Conservation (phyloP, 257 asterid species). For the Anisodus acutangulus region DNA sequence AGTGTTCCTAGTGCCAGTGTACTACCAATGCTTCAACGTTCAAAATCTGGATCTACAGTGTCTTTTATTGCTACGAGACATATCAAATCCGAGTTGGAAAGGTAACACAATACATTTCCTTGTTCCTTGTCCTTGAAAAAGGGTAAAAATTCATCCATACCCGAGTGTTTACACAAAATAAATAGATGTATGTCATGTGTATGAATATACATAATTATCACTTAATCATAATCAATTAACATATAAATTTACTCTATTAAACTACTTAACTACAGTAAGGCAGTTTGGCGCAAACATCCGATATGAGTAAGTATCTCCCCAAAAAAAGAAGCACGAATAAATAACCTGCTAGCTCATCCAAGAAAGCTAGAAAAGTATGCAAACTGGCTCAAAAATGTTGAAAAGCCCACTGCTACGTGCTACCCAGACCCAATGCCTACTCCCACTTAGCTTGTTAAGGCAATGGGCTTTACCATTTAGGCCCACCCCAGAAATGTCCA, state of each 20-base stretch:
- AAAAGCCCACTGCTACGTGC: background rate
- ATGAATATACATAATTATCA: too few species aligned
- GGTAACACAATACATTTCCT: background rate
- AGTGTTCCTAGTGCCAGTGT: background rate
- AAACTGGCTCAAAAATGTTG: background rate
- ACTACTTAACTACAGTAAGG: too few species aligned
- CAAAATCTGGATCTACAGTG: background rate
- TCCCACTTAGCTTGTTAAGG: background rate
- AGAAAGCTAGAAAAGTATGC: background rate
- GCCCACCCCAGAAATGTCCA: background rate
- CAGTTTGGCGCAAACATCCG: too few species aligned
- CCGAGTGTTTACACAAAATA: too few species aligned
- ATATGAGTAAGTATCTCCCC: too few species aligned
- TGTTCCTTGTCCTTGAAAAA: background rate
- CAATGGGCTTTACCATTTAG: background rate
- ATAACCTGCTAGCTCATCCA: too few species aligned
- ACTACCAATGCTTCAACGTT: background rate
- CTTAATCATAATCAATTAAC: too few species aligned
- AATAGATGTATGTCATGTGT: too few species aligned
- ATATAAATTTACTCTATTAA: too few species aligned
- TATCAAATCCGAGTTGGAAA: background rate
- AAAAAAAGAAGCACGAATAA: too few species aligned
- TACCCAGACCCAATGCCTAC: constrained; percentile 5
- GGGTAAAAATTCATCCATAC: too few species aligned
- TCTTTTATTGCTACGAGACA: background rate